Evolutionary conservation across 768 basidiomycete species (phyloP).

Genomic region (Auriscalpium vulgare): DNA sequence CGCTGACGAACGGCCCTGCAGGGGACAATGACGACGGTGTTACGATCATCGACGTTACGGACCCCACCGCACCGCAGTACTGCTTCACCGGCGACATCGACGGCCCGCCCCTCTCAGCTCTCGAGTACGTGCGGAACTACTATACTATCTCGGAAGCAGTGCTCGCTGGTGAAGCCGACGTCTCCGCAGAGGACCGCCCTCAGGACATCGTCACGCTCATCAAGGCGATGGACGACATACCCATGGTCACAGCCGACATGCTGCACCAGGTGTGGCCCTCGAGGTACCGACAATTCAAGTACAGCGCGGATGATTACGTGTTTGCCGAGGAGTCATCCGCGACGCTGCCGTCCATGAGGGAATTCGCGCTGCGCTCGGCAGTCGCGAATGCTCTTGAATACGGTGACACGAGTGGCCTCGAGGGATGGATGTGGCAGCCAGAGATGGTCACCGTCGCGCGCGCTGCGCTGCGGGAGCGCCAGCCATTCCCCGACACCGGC

Average conservation of each 20-base stretch:
- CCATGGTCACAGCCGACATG: not conserved
- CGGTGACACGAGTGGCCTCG: not conserved
- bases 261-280: slow-evolving; percentile 3
- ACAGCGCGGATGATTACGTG: not conserved
- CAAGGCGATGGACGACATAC: not conserved
- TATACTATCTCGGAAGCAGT: not conserved
- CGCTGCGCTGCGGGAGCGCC: not conserved
- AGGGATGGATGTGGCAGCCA: not conserved
- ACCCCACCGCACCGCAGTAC: not conserved
- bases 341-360: not conserved
- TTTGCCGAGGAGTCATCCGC: not conserved
- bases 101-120: not conserved
- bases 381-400: not conserved
- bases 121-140: not conserved
- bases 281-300: not conserved
- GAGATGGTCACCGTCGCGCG: not conserved
- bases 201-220: not conserved
- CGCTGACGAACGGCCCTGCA: not conserved
- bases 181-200: too few relatives aligned
- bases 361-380: too few relatives aligned
- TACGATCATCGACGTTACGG: slow-evolving; percentile 1
- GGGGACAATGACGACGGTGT: slow-evolving; percentile 3
- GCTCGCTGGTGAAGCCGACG: not conserved
- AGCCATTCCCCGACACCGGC: not conserved
- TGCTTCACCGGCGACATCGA: not conserved